Evolutionary conservation across 441 rosid species (phyloP).

Genomic region (Daphne laureola): DNA sequence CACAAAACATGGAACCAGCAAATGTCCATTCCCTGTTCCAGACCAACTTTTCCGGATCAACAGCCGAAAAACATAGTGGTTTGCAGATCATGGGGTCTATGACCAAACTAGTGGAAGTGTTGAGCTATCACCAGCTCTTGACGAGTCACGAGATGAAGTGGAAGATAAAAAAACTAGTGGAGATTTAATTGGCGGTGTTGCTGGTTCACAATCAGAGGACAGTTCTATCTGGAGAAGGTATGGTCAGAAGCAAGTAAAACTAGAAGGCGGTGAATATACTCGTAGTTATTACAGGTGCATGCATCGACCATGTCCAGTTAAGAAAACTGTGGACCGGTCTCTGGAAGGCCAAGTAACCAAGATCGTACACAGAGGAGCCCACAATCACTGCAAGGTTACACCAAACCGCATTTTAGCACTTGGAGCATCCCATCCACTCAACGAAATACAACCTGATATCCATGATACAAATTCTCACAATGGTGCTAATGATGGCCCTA

Average conservation of each 20-base stretch:
- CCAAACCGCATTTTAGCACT: conserved; percentile 41
- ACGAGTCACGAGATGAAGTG: conserved; percentile 56
- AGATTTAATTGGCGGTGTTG: conserved; percentile 44
- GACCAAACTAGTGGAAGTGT: conserved; percentile 32
- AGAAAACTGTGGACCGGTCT: conserved; percentile 70
- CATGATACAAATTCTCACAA: conserved; percentile 31
- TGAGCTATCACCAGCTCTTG: conserved; percentile 50
- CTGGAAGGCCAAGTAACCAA: conserved; percentile 65
- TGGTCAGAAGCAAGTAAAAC: conserved; percentile 63
- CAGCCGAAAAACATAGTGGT: conserved; percentile 32
- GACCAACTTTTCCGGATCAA: conserved; percentile 30
- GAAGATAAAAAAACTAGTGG: conserved; percentile 60
- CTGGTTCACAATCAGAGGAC: conserved; percentile 55
- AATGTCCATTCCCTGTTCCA: conserved; percentile 30
- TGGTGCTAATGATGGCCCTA: conserved; percentile 34
- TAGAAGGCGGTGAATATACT: conserved; percentile 67
- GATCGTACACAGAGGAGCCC: conserved; percentile 65
- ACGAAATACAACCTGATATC: conserved; percentile 38
- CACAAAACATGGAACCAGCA: conserved; percentile 26
- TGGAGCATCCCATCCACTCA: conserved; percentile 29
- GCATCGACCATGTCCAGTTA: conserved; percentile 48
- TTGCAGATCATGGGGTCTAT: conserved; percentile 32
- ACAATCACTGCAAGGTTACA: conserved; percentile 55
- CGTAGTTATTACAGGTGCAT: conserved; percentile 76
- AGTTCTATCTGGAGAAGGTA: conserved; percentile 74